These are phyloP conservation scores for Citrus sinensis DNA, from an alignment of 345 rosid genomes.

Conservation along the genomic window DNA sequence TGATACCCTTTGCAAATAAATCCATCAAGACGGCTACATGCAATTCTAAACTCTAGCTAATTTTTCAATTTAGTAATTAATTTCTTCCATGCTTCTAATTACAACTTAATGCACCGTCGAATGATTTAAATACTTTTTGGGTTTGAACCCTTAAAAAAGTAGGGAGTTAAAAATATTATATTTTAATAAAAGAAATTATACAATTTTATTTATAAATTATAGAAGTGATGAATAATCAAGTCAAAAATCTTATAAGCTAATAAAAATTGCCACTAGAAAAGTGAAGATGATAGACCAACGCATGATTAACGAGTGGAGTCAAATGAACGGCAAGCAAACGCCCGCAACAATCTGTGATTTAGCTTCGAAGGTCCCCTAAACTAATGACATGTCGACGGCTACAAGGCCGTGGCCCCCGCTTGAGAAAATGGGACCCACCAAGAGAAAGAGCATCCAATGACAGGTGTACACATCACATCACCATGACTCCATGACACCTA, in stretches of 20 bases:
- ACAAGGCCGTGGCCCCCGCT: background rate
- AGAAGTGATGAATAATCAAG: too few species aligned
- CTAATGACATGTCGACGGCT: background rate
- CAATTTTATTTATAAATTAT: too few species aligned
- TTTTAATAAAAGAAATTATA: too few species aligned
- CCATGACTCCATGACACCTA: background rate
- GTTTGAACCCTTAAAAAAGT: too few species aligned
- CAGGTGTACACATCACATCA: slow-evolving; percentile 8
- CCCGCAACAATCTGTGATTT: background rate
- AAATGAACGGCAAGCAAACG: slow-evolving; percentile 28
- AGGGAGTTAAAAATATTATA: too few species aligned
- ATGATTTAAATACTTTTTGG: too few species aligned
- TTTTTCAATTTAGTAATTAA: too few species aligned
- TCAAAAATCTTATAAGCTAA: background rate
- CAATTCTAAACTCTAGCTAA: background rate
- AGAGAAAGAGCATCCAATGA: slow-evolving; percentile 14
- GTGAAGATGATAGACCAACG: slow-evolving; percentile 1
- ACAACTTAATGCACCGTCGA: too few species aligned
- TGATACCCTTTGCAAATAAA: too few species aligned
- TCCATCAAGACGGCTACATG: too few species aligned
- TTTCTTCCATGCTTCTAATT: too few species aligned
- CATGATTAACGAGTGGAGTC: slow-evolving; percentile 22
- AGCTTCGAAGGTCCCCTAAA: slow-evolving; percentile 20
- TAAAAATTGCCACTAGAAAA: background rate
- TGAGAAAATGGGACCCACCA: background rate